These are phyloP conservation scores for Tetrahymena borealis DNA, from an alignment of 73 alveolate species.

Conservation along the genomic window DNA sequence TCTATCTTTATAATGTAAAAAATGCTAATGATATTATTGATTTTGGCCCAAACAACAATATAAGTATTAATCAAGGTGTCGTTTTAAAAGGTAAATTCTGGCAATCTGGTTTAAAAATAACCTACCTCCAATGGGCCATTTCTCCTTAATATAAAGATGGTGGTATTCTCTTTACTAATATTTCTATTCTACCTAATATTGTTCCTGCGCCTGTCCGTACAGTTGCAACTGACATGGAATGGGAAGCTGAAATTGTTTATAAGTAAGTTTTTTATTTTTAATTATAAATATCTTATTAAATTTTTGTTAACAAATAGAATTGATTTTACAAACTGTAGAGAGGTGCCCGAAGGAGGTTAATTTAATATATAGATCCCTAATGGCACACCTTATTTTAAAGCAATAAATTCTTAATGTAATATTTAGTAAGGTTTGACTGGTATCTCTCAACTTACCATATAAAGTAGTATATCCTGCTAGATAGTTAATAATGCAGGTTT, in stretches of 20 bases:
- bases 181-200: not conserved
- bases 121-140: not conserved
- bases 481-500: not conserved
- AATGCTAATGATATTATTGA: not conserved
- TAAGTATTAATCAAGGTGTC: not conserved
- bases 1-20: not conserved
- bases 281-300: not conserved
- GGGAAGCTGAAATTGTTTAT: not conserved
- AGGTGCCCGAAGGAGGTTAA: not conserved
- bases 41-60: not conserved
- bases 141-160: not conserved
- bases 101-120: not conserved
- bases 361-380: not conserved
- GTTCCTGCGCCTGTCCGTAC: not conserved
- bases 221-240: not conserved
- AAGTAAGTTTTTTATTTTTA: not conserved
- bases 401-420: not conserved
- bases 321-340: not conserved
- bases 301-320: not conserved
- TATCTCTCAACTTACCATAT: not conserved
- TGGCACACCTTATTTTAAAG: not conserved
- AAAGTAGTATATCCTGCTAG: not conserved
- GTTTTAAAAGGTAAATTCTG: not conserved
- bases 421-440: not conserved
- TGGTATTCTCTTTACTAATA: not conserved